Evolutionary conservation across 441 rosid genomes (phyloP), one percentile per base, ranked within the genome.

Genomic region (Metrosideros polymorpha): DNA sequence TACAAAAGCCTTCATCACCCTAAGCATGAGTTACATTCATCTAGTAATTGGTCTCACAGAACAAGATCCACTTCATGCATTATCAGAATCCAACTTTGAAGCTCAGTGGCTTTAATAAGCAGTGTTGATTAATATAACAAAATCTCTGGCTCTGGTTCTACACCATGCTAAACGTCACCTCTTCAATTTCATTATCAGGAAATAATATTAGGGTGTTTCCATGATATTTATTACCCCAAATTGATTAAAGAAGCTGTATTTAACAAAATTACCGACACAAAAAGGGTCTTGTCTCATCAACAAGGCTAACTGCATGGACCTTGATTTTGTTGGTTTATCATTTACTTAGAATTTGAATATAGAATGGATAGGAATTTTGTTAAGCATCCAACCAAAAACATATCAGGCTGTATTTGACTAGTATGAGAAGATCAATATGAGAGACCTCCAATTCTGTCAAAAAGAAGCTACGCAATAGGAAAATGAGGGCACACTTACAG

Each of bases 401-500:
- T 22, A 71, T 71, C 8, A 2, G 82, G 49, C 82, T 71, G 39
- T 39, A 75, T 27, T 39, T n/a, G 66, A n/a, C 82, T 39, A 75
- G 18, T 75, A 42, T 39, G 29, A 42, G 82, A 75, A 24, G 49
- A 75, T 42, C 49, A 75, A 39, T 42, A 75, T 12, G 3, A 43
- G 17, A 71, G 82, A 75, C 49, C 82, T 42, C n/a, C 49, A 75
- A 42, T 75, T 75, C 17, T 39, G 49, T 75, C n/a, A 75, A 3
- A 39, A 42, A 75, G 82, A 75, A 75, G 5, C 82, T 24, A 24
- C 18, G 7, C 7, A 43, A 43, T 75, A 39, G 82, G 18, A 32
- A 87, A 61, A 86, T 54, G 56, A 63, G 49, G 43, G 35, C 12
- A 82, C 45, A 91, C 95, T 94, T 89, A 96, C 99, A 6, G 99